Evolutionary conservation across 257 asterid genomes (phyloP).

Genomic region (Handroanthus guayacan): DNA sequence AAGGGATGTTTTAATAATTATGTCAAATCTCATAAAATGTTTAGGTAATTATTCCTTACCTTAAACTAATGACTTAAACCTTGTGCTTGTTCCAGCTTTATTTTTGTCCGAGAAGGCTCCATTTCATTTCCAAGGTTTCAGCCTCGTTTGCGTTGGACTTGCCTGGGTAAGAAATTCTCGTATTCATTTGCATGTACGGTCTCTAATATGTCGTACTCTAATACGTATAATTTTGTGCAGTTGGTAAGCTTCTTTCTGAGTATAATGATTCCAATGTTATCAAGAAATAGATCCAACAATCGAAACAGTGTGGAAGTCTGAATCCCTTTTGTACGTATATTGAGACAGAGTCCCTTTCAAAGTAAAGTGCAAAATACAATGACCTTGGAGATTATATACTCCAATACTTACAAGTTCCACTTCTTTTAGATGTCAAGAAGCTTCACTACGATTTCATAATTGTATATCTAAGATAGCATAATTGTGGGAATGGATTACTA

Average conservation of each 20-base stretch:
- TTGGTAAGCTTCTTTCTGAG: conserved; percentile 70
- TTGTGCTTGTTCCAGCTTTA: conserved; percentile 52
- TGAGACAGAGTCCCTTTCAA: not conserved
- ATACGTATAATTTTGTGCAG: conserved; percentile 45
- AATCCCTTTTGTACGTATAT: not conserved
- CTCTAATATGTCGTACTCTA: not conserved
- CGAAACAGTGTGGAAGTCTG: conserved; percentile 18
- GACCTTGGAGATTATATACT: too few relatives aligned
- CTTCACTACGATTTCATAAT: too few relatives aligned
- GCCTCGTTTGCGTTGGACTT: conserved; percentile 74
- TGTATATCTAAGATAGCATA: too few relatives aligned
- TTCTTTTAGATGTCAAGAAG: too few relatives aligned
- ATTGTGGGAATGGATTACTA: too few relatives aligned
- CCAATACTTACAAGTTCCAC: too few relatives aligned
- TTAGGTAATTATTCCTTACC: not conserved
- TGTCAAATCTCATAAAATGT: not conserved
- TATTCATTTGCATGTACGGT: too few relatives aligned
- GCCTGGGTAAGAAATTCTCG: conserved; percentile 58
- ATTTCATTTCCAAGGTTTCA: conserved; percentile 81
- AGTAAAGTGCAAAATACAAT: too few relatives aligned
- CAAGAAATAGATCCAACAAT: conserved; percentile 26
- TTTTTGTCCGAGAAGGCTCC: conserved; percentile 75
- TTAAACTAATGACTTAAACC: not conserved
- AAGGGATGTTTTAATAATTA: too few relatives aligned
- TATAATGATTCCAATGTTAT: conserved; percentile 44